A percentile compares a stretch with the other conserved stretches of the same genome.
Evolutionary conservation across 805 yeast species (phyloP).

Genomic region (Ogataea allantospora): DNA sequence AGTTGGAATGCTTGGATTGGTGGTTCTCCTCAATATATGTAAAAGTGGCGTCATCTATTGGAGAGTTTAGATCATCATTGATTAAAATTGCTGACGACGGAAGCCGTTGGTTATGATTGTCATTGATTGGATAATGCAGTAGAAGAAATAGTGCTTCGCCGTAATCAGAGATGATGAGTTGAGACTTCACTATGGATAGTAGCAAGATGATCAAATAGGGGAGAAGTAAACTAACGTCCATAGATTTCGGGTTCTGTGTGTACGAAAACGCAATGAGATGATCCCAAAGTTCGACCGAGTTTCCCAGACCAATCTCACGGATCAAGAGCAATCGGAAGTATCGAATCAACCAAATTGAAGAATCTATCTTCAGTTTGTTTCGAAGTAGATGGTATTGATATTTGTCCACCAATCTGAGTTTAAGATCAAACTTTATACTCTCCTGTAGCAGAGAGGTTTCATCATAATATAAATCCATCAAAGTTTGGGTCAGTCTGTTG

Average conservation of each 20-base stretch:
- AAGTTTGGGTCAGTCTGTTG: constrained; percentile 37
- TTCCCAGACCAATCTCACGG: constrained; percentile 44
- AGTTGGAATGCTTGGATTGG: constrained; percentile 13
- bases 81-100: constrained; percentile 19
- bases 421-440: constrained; percentile 47
- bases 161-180: constrained; percentile 48
- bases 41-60: constrained; percentile 18
- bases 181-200: constrained; percentile 42
- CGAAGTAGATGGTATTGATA: constrained; percentile 45
- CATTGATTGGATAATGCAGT: constrained; percentile 45
- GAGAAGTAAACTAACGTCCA: constrained; percentile 35
- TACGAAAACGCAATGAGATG: constrained; percentile 38
- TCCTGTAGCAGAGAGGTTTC: constrained; percentile 44
- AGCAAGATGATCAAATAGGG: constrained; percentile 43
- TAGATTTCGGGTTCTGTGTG: constrained; percentile 12
- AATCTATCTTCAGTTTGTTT: constrained; percentile 45
- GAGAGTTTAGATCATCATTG: constrained; percentile 12
- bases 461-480: constrained; percentile 36
- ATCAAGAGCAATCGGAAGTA: constrained; percentile 46
- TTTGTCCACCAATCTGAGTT: constrained; percentile 50
- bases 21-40: constrained; percentile 26
- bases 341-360: constrained; percentile 55
- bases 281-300: constrained; percentile 47
- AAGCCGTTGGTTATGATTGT: constrained; percentile 4
- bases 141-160: constrained; percentile 49